Evolutionary conservation across 129 eudicot genomes (phyloP).

Genomic region (Flaveria brownii): DNA sequence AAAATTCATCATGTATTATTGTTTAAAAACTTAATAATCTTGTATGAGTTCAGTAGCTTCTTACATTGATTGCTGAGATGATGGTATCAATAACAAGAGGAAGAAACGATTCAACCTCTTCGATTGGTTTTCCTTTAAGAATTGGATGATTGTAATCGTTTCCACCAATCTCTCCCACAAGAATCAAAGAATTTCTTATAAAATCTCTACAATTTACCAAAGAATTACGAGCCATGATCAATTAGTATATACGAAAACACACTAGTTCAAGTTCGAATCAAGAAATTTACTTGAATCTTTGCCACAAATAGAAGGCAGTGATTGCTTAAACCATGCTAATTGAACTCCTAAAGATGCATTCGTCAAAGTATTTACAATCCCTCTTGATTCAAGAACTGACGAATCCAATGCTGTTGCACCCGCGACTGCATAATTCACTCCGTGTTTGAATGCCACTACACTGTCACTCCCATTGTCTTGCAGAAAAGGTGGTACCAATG

Average conservation of each 20-base stretch:
- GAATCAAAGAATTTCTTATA: slow-evolving; percentile 39
- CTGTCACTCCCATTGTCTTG: slow-evolving; percentile 10
- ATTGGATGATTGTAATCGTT: slow-evolving; percentile 60
- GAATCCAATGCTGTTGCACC: slow-evolving; percentile 38
- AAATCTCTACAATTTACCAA: slow-evolving; percentile 40
- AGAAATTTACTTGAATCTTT: slow-evolving; percentile 23
- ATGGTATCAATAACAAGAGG: slow-evolving; percentile 41
- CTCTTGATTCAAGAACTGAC: slow-evolving; percentile 28
- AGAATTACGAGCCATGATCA: background rate
- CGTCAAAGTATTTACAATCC: slow-evolving; percentile 14
- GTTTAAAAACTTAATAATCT: background rate
- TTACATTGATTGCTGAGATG: slow-evolving; percentile 11
- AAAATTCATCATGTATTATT: background rate
- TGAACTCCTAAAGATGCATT: slow-evolving; percentile 43
- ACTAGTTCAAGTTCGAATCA: background rate
- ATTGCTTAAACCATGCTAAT: slow-evolving; percentile 45
- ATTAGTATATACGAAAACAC: background rate
- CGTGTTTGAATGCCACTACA: slow-evolving; percentile 4
- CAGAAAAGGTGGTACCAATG: slow-evolving; percentile 38
- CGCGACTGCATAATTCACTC: slow-evolving; percentile 41
- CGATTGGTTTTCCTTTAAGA: slow-evolving; percentile 29
- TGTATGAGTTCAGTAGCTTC: background rate
- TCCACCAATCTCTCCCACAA: slow-evolving; percentile 80
- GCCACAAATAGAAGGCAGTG: slow-evolving; percentile 26
- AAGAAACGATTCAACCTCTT: slow-evolving; percentile 24